phyloP scores from a whole-genome alignment of 257 asterid species.

The Solanum etuberosum region DNA sequence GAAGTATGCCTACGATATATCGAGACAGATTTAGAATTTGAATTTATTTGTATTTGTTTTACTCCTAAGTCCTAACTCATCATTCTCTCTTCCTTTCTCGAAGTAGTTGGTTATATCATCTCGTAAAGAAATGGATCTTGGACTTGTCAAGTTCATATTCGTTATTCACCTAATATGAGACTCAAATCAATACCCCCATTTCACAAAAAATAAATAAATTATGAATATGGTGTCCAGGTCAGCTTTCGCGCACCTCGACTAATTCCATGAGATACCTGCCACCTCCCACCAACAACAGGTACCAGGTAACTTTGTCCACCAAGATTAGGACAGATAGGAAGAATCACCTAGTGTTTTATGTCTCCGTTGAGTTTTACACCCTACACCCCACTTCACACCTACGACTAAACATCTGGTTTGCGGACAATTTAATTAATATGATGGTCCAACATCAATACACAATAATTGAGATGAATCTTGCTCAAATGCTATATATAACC shows the following conservation, averaged over 20 bases:
- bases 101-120: too few species aligned
- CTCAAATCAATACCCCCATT: too few species aligned
- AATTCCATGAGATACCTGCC: too few species aligned
- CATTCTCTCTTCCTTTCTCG: background rate
- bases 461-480: background rate
- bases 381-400: background rate
- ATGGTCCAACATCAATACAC: background rate
- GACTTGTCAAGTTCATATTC: too few species aligned
- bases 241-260: too few species aligned
- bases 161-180: too few species aligned
- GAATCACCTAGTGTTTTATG: background rate
- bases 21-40: background rate
- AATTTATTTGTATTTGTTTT: background rate
- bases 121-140: background rate
- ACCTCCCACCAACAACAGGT: background rate
- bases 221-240: too few species aligned
- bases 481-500: background rate
- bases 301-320: background rate
- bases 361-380: background rate
- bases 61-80: background rate
- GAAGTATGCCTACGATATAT: background rate
- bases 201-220: too few species aligned
- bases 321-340: background rate
- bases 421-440: background rate
- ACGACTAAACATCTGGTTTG: background rate